These are phyloP conservation scores for Penicillium silybi DNA, from an alignment of 495 filamentous ascomycete species.

Conservation along the genomic window DNA sequence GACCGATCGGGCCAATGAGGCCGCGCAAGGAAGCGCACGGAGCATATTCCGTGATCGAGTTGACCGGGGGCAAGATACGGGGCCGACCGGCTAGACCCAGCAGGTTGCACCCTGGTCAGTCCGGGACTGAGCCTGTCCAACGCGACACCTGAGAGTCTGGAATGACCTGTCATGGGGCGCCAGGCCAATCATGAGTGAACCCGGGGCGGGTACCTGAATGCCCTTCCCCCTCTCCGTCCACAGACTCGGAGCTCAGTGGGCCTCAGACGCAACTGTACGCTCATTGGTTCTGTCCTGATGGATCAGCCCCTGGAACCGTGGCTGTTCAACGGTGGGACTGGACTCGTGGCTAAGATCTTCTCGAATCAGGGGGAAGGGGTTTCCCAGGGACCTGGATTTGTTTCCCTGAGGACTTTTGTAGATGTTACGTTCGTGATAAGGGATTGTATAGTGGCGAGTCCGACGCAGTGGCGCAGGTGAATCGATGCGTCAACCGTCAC, in stretches of 20 bases:
- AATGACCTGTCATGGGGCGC: constrained; percentile 22
- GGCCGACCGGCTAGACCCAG: constrained; percentile 1
- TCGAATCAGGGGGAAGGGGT: constrained; percentile 20
- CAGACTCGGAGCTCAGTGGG: constrained; percentile 10
- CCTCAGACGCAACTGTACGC: constrained; percentile 2
- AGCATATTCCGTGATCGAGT: background rate
- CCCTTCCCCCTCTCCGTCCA: constrained; percentile 6
- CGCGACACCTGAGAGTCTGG: constrained; percentile 12
- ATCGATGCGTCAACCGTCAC: constrained; percentile 6
- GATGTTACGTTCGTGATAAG: background rate
- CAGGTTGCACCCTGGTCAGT: constrained; percentile 6
- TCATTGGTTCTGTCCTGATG: constrained; percentile 15
- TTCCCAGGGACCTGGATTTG: background rate
- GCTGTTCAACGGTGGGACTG: constrained; percentile 16
- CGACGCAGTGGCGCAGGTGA: background rate
- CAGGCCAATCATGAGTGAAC: constrained; percentile 15
- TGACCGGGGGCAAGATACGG: background rate
- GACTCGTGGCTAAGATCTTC: constrained; percentile 12
- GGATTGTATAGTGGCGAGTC: background rate
- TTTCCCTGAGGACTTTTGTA: background rate
- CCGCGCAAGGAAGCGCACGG: constrained; percentile 5
- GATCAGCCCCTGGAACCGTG: constrained; percentile 23
- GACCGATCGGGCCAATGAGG: constrained; percentile 14
- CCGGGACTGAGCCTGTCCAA: constrained; percentile 13
- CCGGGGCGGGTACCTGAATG: constrained; percentile 28